Evolutionary conservation across 2,329 filamentous ascomycete species (phyloP).

Genomic region (Claviceps spartinae): DNA sequence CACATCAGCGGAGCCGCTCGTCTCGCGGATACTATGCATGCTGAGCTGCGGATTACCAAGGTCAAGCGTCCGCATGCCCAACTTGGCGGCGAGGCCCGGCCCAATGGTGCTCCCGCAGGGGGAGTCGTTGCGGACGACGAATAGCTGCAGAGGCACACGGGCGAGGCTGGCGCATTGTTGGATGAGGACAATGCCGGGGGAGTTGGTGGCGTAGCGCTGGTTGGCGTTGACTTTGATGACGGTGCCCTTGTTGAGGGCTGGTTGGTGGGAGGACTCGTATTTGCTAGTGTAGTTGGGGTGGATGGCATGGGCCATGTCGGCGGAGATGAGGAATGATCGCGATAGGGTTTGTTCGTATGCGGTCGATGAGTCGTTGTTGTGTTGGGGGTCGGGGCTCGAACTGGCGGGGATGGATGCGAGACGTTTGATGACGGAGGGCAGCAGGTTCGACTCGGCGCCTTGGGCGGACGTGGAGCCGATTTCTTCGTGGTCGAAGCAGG

Average conservation of each 20-base stretch:
- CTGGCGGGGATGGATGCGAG: conserved; percentile 64
- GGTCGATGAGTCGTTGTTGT: conserved; percentile 53
- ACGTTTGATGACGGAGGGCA: conserved; percentile 76
- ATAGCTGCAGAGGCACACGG: conserved; percentile 81
- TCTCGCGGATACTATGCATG: conserved; percentile 96
- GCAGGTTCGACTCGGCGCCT: conserved; percentile 81
- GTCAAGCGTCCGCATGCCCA: conserved; percentile 82
- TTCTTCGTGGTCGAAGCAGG: conserved; percentile 96
- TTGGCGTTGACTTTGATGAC: conserved; percentile 99
- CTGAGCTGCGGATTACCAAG: conserved; percentile 86
- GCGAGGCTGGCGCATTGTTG: conserved; percentile 68
- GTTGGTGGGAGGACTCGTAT: conserved; percentile 82
- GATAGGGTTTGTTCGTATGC: conserved; percentile 88
- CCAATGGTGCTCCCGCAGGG: conserved; percentile 93
- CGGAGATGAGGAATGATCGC: conserved; percentile 84
- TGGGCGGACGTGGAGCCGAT: conserved; percentile 88
- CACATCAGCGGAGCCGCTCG: conserved; percentile 76
- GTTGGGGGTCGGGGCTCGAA: conserved; percentile 44
- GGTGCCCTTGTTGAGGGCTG: conserved; percentile 90
- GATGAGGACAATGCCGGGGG: conserved; percentile 82
- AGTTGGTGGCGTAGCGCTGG: conserved; percentile 91
- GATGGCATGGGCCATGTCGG: conserved; percentile 94
- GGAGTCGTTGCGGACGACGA: conserved; percentile 92
- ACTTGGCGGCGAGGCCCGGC: conserved; percentile 79
- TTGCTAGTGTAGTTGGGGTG: conserved; percentile 91